Evolutionary conservation across 495 filamentous ascomycete species (phyloP), one percentile per base, ranked within the genome.

Genomic region (Podospora pseudoanserina): DNA sequence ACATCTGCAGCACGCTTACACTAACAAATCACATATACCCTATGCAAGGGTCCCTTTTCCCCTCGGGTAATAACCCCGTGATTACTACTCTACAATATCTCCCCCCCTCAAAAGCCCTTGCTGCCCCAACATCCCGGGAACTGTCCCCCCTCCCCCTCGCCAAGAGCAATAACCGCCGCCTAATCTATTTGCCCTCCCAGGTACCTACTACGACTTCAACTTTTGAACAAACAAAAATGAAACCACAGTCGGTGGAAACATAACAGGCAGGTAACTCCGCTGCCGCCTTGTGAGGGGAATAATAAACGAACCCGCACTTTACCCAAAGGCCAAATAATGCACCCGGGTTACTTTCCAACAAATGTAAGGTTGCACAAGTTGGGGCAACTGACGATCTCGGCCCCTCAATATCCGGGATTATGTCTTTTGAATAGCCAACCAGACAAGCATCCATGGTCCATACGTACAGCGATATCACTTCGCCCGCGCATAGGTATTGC

Each of bases 161-260:
- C 68, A 70, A 70, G 68, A 58, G 34, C 67, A 67, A 67, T 64
- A 64, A 67, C 68, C 60, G 60, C 64, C 68, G 68, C 68, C 68
- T 67, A 67, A 70, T 64, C 34, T 18, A 32, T 49, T 53, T 49
- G 39, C 9, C 39, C 39, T 32, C 39, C 39, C 39, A 49, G 13
- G 39, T 49, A 23, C 23, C 23, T 23, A 23, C 23, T 23, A 49
- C 39, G 39, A 49, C 39, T 49, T 0, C 5, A 49, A 49, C 39
- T 49, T 6, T 49, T 32, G 1, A 32, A 32, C 30, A 5, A 49
- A 23, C 23, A 5, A 49, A 11, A 49, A 49, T 49, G 39, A 49
- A 49, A 49, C 39, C 6, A 49, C 39, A 18, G 15, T 49, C 39
- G 39, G 39, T 49, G 39, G 39, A 11, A 49, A 32, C 23, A 23